Evolutionary conservation across 768 basidiomycete species (phyloP), one percentile per base, ranked within the genome.

Genomic region (Baorangia bicolor): DNA sequence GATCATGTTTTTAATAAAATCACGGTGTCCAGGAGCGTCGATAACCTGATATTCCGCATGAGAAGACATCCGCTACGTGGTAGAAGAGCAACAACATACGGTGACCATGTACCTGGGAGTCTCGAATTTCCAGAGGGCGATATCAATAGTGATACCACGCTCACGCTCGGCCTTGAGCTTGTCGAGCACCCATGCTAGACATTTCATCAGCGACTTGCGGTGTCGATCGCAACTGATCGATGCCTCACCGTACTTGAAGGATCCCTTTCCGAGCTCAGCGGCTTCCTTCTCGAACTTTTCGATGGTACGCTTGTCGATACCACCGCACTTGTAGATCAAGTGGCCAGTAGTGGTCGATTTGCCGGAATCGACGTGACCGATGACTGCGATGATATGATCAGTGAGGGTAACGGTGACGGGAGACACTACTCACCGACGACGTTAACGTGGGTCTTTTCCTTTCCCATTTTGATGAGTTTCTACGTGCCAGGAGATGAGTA

Each of bases 1-100:
- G 76, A 99, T 99, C 95, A 95, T 97, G 92, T 97, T 99, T 83
- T 99, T 99, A 86, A 99, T 99, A 81, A 99, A 99, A 74, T 99
- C 97, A 87, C 97, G 94, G 77, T 97, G 95, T 73, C 96, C 96
- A 45, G 97, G 97, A 75, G 97, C 97, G 74, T 98, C 97, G 69
- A 98, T 98, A 80, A 99, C 94, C 93, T 92, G 64, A 48, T 58
- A 49, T 46, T 60, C n/a, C 2, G 21, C 10, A 44, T 50, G 25
- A 56, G 53, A 52, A 44, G 47, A 4, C n/a, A 20, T 43, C 56
- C 10, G 21, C 14, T 31, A 18, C 21, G 11, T 23, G 35, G 21
- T 16, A 3, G 21, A 39, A 45, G 46, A 49, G 35, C 21, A 23
- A 44, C 31, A 30, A 80, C 90, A 56, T 76, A 93, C 92, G 41